Base-by-base conservation (phyloP, 129 eudicot genomes). In the Silybum marianum region DNA sequence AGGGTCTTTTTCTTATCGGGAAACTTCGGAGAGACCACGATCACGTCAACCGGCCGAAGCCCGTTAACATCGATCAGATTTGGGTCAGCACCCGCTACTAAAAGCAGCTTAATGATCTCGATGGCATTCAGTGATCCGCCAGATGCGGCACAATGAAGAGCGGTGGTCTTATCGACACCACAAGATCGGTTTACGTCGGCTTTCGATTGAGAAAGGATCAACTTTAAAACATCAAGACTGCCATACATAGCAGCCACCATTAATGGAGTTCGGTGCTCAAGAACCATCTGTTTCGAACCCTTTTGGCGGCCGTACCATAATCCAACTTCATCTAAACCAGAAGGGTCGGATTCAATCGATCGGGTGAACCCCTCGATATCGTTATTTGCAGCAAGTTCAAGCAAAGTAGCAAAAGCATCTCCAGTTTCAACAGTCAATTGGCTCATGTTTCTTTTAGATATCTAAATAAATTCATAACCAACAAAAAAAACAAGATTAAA, bases 191-290 rank as follows among this genome's bases (percentile, higher is more conserved):
- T 93, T 48, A 90, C 91, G 62, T 89, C 87, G 24, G 78, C 88
- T 78, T 82, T 89, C 1, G 96, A 88, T 18, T 79, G 79, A 28
- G 90, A 88, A 54, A 93, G 84, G 25, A 89, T 85, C 13, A 84
- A 73, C 71, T 93, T 89, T 78, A 90, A 67, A 75, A 90, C 93
- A 73, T 89, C 93, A 36, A 86, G 69, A 67, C 95, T 90, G 6
- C 97, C 97, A 23, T 92, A 92, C 77, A 86, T 90, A 4, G 97
- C 88, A 36, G 97, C 97, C 39, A 93, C 91, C 97, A 90, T 93
- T 48, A 93, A 86, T 1, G 98, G 93, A 16, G 96, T 90, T 46
- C 93, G 60, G 65, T 86, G 89, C 75, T 89, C 93, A 26, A 90
- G 88, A 89, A 90, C 96, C 98, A 93, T 93, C 16, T 91, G 91